Conservation (phyloP, 2,329 filamentous ascomycete genomes). For the Trichoderma koningii region DNA sequence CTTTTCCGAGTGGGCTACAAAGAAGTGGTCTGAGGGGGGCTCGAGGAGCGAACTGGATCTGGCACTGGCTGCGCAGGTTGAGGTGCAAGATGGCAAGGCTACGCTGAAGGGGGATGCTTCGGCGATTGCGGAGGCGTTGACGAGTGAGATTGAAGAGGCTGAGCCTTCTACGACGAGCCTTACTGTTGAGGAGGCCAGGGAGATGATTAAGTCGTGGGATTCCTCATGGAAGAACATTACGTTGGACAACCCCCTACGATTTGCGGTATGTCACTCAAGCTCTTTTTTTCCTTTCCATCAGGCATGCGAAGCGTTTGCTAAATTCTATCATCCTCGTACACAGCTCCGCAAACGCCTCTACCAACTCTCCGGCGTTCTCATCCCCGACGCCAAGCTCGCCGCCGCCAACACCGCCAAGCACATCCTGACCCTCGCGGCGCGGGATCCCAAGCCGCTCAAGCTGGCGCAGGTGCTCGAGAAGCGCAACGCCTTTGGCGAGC, state of each 20-base stretch:
- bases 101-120: slow-evolving; percentile 44
- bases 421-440: slow-evolving; percentile 56
- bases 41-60: slow-evolving; percentile 40
- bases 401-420: slow-evolving; percentile 55
- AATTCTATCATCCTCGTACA: neutral
- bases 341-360: slow-evolving; percentile 80
- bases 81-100: slow-evolving; percentile 46
- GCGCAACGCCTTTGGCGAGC: slow-evolving; percentile 47
- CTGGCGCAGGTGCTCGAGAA: slow-evolving; percentile 61
- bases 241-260: slow-evolving; percentile 65
- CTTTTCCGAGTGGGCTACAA: slow-evolving; percentile 38
- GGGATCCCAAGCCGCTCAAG: slow-evolving; percentile 59
- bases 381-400: slow-evolving; percentile 70
- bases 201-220: slow-evolving; percentile 51
- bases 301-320: neutral
- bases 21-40: slow-evolving; percentile 38
- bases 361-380: slow-evolving; percentile 75
- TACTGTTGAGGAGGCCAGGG: slow-evolving; percentile 45
- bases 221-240: slow-evolving; percentile 59
- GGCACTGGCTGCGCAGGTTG: slow-evolving; percentile 44
- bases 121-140: slow-evolving; percentile 40
- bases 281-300: too few relatives aligned
- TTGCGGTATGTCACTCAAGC: slow-evolving; percentile 62
- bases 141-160: slow-evolving; percentile 34
- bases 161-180: slow-evolving; percentile 34